Conservation (phyloP, 352 stramenopile genomes). For the Globisporangium perplexum region DNA sequence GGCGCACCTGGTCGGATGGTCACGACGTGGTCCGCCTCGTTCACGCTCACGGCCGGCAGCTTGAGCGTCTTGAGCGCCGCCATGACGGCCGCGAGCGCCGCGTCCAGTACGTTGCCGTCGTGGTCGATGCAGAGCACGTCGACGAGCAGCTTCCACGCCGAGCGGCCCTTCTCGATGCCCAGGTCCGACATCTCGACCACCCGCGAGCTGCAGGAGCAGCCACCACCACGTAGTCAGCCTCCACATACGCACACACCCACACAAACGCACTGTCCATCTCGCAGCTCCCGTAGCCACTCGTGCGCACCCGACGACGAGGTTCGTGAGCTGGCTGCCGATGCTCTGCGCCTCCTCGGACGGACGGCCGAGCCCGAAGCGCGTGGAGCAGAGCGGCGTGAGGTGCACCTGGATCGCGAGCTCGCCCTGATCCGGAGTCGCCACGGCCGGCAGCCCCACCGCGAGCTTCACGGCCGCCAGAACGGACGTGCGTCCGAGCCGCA, state of each 20-base stretch:
- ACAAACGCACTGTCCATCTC: not conserved
- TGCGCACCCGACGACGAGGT: slow-evolving; percentile 59
- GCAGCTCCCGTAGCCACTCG: not conserved
- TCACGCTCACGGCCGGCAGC: slow-evolving; percentile 57
- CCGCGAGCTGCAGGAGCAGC: slow-evolving; percentile 37
- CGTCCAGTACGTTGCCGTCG: slow-evolving; percentile 77
- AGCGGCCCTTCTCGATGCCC: slow-evolving; percentile 67
- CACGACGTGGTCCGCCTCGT: slow-evolving; percentile 62
- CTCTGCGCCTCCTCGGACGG: slow-evolving; percentile 72
- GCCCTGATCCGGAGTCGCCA: slow-evolving; percentile 66
- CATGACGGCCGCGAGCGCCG: slow-evolving; percentile 65
- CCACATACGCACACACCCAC: not conserved
- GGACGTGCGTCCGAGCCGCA: slow-evolving; percentile 70
- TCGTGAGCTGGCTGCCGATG: slow-evolving; percentile 71
- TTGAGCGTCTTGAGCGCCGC: slow-evolving; percentile 56
- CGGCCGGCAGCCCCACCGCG: slow-evolving; percentile 60
- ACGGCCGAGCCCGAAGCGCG: slow-evolving; percentile 57
- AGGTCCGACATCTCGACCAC: slow-evolving; percentile 76
- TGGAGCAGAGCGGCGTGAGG: slow-evolving; percentile 73
- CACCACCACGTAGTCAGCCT: no score
- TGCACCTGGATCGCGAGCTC: slow-evolving; percentile 80
- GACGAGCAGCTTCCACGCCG: slow-evolving; percentile 77
- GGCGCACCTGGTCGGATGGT: slow-evolving; percentile 49
- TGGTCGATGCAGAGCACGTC: slow-evolving; percentile 79
- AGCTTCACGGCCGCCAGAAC: slow-evolving; percentile 70